Evolutionary conservation across 371 early-diverging fungal species (phyloP), one percentile per base, ranked within the genome.

Genomic region (Mycotypha africana): DNA sequence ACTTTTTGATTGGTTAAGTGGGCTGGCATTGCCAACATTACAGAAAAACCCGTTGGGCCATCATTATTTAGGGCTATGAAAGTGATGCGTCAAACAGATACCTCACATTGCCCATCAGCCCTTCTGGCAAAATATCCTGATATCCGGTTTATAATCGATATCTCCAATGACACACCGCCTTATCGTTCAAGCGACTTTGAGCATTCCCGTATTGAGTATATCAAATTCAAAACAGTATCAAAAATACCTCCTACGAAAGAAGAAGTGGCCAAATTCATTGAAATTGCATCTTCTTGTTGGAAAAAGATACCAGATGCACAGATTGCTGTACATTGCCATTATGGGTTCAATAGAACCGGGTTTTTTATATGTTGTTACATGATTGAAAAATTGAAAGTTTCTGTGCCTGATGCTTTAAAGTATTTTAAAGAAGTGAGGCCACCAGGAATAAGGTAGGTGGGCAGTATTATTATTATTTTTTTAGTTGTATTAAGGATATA

Each of bases 271-370:
- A 59, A 58, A 17, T 86, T 86, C 42, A 78, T 74, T 23, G 49
- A 60, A 6, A 58, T 74, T 10, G 80, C 74, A 5, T 53, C 61
- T 15, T 52, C 60, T 4, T 82, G 79, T 30, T 82, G 85, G 82
- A 49, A 47, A 12, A 65, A 71, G 38, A 64, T 66, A n/a, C 84
- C 85, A 2, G 73, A 74, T 31, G 67, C 67, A 11, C 84, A 86
- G 25, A 75, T 86, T 38, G 85, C 79, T 7, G 81, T 86, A 0
- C 86, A 86, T 50, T 86, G 86, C 54, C 86, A 86, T 53, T 86
- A 86, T 56, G 86, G 86, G 14, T 82, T 78, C 43, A 81, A 81
- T 54, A 68, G 86, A 15, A 86, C 85, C 1, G 86, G 86, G 5
- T 85, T 85, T 49, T 70, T 86, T 56, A 67, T 86, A 16, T 81